Conservation (phyloP, 495 filamentous ascomycete genomes). For the Penicillium steckii region DNA sequence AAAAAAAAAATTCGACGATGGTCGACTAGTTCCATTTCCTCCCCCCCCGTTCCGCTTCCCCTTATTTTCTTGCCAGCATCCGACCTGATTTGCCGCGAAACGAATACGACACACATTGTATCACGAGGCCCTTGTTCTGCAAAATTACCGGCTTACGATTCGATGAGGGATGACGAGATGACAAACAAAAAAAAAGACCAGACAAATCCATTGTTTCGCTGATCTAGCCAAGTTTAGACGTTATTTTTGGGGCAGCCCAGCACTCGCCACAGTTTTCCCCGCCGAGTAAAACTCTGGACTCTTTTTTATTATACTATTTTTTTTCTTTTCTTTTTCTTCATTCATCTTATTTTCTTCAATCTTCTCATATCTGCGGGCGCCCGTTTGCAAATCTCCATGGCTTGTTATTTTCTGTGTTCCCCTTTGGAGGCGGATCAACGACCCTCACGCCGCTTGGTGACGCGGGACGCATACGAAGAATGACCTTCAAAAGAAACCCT, state of each 20-base stretch:
- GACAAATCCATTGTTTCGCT: slow-evolving; percentile 43
- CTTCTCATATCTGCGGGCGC: slow-evolving; percentile 37
- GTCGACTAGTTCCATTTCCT: slow-evolving; percentile 9
- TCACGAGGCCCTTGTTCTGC: slow-evolving; percentile 47
- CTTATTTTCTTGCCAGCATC: slow-evolving; percentile 32
- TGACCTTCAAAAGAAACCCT: slow-evolving; percentile 32
- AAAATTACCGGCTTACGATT: slow-evolving; percentile 49
- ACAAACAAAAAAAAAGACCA: slow-evolving; percentile 46
- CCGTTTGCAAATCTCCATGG: slow-evolving; percentile 35
- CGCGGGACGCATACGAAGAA: slow-evolving; percentile 38
- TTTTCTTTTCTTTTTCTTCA: slow-evolving; percentile 17
- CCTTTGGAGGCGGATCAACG: slow-evolving; percentile 14
- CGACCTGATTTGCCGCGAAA: slow-evolving; percentile 47
- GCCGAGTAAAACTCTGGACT: slow-evolving; percentile 12
- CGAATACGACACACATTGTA: slow-evolving; percentile 45
- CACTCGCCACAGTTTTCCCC: slow-evolving; percentile 21
- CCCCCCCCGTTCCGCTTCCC: slow-evolving; percentile 14
- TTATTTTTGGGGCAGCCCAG: slow-evolving; percentile 49
- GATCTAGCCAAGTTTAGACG: slow-evolving; percentile 51
- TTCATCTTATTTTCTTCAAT: slow-evolving; percentile 22
- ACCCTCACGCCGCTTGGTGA: slow-evolving; percentile 23
- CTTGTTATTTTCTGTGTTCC: slow-evolving; percentile 30
- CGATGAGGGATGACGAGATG: slow-evolving; percentile 59
- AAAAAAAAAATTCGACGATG: slow-evolving; percentile 24
- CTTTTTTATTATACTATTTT: slow-evolving; percentile 21